Conservation (phyloP, 345 rosid genomes). For the Rhizophora apiculata region DNA sequence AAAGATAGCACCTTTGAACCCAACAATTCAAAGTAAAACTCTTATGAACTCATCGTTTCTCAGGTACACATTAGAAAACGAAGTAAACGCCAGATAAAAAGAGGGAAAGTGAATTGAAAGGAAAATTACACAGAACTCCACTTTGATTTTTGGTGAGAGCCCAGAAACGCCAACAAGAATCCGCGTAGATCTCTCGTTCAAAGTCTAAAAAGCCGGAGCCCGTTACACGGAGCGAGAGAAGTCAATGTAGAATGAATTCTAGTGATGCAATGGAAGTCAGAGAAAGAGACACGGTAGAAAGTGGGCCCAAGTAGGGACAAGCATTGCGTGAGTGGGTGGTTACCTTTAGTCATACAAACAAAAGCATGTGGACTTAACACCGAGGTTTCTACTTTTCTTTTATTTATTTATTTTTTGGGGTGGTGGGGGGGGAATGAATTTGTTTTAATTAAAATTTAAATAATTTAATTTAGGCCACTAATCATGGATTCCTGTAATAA, state of each 20-base stretch:
- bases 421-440: background rate
- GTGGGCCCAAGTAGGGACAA: background rate
- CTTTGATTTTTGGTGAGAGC: background rate
- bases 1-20: background rate
- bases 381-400: background rate
- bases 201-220: too few species aligned
- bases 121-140: background rate
- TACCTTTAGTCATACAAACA: background rate
- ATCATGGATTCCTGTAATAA: background rate
- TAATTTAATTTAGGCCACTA: background rate
- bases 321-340: too few species aligned
- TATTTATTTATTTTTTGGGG: background rate
- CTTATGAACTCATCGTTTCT: background rate
- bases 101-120: too few species aligned
- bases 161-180: too few species aligned
- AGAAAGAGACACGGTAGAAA: background rate
- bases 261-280: too few species aligned
- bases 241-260: too few species aligned
- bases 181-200: too few species aligned
- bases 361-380: background rate
- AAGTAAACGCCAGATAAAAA: background rate
- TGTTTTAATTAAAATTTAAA: background rate
- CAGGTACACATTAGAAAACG: background rate
- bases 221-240: too few species aligned
- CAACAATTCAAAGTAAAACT: constrained; percentile 1